These are phyloP conservation scores for Rhizopogon roseolus DNA, from an alignment of 768 basidiomycete genomes.

Conservation along the genomic window DNA sequence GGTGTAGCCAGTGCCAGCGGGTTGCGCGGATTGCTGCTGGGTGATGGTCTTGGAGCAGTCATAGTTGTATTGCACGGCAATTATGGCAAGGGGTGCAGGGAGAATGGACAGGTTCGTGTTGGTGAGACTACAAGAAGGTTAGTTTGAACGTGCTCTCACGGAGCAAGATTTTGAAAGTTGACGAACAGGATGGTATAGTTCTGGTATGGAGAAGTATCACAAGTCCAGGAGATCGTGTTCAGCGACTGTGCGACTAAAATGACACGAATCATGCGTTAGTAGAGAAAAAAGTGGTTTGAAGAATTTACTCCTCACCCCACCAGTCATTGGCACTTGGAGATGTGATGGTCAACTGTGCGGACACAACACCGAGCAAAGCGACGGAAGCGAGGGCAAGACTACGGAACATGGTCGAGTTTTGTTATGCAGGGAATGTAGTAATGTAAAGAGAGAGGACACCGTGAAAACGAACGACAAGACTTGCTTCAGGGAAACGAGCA, in stretches of 20 bases:
- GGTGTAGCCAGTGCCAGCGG: slow-evolving; percentile 43
- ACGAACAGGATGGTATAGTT: slow-evolving; percentile 54
- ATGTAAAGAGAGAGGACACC: slow-evolving; percentile 10
- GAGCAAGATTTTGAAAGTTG: background rate
- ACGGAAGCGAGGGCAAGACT: slow-evolving; percentile 30
- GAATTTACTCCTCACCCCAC: slow-evolving; percentile 70
- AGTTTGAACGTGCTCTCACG: slow-evolving; percentile 8
- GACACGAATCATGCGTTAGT: background rate
- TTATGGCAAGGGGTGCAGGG: slow-evolving; percentile 31
- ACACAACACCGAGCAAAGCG: slow-evolving; percentile 33
- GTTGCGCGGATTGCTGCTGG: slow-evolving; percentile 36
- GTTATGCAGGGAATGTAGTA: background rate
- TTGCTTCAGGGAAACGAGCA: slow-evolving; percentile 4
- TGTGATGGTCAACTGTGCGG: slow-evolving; percentile 41
- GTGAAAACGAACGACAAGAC: slow-evolving; percentile 21
- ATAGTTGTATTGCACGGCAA: slow-evolving; percentile 48
- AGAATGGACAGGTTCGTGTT: slow-evolving; percentile 40
- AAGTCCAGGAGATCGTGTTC: slow-evolving; percentile 62
- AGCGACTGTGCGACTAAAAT: slow-evolving; percentile 45
- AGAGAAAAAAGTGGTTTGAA: background rate
- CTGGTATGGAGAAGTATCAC: slow-evolving; percentile 32
- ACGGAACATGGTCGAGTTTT: slow-evolving; percentile 26
- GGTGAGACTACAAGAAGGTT: slow-evolving; percentile 30
- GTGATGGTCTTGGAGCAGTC: slow-evolving; percentile 56
- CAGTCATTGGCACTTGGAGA: slow-evolving; percentile 42